A percentile compares a stretch with the other conserved stretches of the same genome.
phyloP scores from a whole-genome alignment of 2,329 filamentous ascomycete genomes.

The Trichoderma koningii region DNA sequence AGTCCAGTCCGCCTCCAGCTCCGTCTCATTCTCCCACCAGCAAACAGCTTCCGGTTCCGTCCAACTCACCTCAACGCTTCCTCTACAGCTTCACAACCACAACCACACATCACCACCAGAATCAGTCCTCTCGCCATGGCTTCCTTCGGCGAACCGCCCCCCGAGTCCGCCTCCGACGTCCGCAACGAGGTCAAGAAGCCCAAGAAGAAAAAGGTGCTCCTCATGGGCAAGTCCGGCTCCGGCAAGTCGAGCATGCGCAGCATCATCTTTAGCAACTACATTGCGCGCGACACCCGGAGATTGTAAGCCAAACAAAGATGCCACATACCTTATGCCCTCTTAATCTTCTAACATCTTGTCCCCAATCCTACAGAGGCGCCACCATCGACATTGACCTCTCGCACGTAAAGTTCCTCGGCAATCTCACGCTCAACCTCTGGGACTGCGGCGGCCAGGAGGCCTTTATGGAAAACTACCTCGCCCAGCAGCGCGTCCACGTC shows the following conservation, averaged over 20 bases:
- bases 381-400: conserved; percentile 99
- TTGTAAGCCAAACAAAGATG: conserved; percentile 52
- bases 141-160: conserved; percentile 39
- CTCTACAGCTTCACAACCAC: background rate
- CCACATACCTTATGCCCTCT: background rate
- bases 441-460: conserved; percentile 98
- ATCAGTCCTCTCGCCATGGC: conserved; percentile 35
- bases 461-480: conserved; percentile 98
- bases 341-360: too few species aligned
- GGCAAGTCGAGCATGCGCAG: conserved; percentile 98
- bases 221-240: conserved; percentile 95
- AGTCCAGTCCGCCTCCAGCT: background rate
- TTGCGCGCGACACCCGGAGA: conserved; percentile 90
- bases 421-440: conserved; percentile 96
- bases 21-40: background rate
- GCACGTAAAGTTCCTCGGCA: conserved; percentile 98
- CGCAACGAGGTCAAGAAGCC: conserved; percentile 62
- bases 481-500: conserved; percentile 91
- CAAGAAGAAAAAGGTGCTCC: conserved; percentile 83
- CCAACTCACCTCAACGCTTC: background rate
- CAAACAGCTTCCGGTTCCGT: background rate
- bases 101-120: background rate
- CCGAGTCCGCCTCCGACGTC: conserved; percentile 40
- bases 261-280: conserved; percentile 99
- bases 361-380: conserved; percentile 62